phyloP scores from a whole-genome alignment of 176 grass and related monocot species.

The Zizania latifolia region DNA sequence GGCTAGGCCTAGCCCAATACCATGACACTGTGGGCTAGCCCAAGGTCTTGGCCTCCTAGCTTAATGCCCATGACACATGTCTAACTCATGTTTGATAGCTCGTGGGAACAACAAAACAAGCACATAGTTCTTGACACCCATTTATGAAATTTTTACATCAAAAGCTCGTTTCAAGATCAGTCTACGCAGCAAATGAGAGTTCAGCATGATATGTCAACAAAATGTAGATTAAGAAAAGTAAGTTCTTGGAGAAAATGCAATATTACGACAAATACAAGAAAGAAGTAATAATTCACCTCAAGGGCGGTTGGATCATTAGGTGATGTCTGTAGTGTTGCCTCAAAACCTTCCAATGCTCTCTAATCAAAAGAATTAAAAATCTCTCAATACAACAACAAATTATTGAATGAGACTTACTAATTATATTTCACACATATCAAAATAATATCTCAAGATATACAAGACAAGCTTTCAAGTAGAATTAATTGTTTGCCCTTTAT shows the following conservation, averaged over 20 bases:
- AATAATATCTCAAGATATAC: not conserved
- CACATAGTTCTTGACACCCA: not conserved
- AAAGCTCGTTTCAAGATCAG: not conserved
- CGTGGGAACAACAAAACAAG: not conserved
- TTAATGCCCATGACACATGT: too few species aligned
- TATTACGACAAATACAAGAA: not conserved
- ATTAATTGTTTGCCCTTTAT: not conserved
- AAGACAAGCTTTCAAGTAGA: not conserved
- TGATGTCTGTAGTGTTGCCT: conserved; percentile 60
- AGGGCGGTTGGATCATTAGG: conserved; percentile 68
- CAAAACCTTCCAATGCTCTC: conserved; percentile 57
- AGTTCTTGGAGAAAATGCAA: not conserved
- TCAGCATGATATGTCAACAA: not conserved
- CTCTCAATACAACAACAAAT: conserved; percentile 6
- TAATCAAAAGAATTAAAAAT: conserved; percentile 31
- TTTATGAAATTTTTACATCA: not conserved
- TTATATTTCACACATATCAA: not conserved
- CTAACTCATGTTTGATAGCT: not conserved
- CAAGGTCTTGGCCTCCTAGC: too few species aligned
- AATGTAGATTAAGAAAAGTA: not conserved
- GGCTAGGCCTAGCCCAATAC: too few species aligned
- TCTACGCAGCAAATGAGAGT: not conserved
- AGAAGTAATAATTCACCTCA: conserved; percentile 48
- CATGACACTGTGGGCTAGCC: too few species aligned
- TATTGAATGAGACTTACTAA: not conserved